Base-by-base conservation (phyloP, 2,329 filamentous ascomycete genomes). In the Fusarium subtropicale region DNA sequence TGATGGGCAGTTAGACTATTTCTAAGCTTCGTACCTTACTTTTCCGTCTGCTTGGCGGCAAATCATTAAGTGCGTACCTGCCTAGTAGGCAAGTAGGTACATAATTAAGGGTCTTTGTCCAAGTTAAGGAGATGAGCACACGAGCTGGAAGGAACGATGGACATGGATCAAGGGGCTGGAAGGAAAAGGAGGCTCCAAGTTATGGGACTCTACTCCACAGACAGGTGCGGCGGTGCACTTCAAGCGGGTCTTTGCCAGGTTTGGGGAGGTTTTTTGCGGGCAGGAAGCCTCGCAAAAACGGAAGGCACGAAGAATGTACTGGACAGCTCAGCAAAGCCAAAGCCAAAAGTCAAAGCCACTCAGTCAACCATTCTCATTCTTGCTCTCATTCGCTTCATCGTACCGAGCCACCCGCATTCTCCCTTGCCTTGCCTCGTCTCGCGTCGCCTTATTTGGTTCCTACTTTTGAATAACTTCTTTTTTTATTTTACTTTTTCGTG, bases 261-360 rank as follows among this genome's bases (percentile, higher is more conserved):
- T 34, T 38, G 33, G 53, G 48, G 42, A n/a, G 42, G 24, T 44
- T 44, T 44, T 44, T 44, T 44, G 51, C 20, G 34, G 34, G 28
- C 41, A 69, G 39, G n/a, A 36, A 55, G 31, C 36, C 34, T 51
- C 30, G 58, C 44, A 72, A 72, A 69, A 71, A 54, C 38, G 60
- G 57, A 58, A 68, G 55, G 69, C 59, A 71, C 60, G 60, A 60
- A 60, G 48, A 61, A 65, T 44, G 62, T 67, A 69, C 68, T 44
- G 62, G 69, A 69, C 68, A 69, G 56, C 65, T 59, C 58, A 64
- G 56, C 65, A 56, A 54, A 52, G 45, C 47, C 7, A 50, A 36
- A 33, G 47, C 47, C 47, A 33, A 45, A 36, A 20, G 51, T 24
- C 34, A 50, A 64, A 64, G 59, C 59, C 59, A 64, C 58, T 31